A percentile compares a stretch with the other conserved stretches of the same genome.
phyloP scores from a whole-genome alignment of 2,329 filamentous ascomycete genomes.

The Claviceps pazoutovae region DNA sequence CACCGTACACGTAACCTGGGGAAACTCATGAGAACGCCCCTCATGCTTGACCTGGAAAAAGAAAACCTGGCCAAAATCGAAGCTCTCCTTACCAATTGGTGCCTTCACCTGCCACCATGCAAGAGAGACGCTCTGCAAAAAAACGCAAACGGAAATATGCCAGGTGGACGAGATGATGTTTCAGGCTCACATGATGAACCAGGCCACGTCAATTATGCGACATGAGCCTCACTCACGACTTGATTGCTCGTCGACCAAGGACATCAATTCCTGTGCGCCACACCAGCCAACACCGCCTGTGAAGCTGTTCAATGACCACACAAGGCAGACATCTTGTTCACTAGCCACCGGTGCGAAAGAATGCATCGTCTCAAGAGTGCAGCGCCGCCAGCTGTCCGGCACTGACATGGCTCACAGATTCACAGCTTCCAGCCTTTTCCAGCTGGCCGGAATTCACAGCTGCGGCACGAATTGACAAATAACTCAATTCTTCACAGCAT shows the following conservation, averaged over 20 bases:
- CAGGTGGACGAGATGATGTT: constrained; percentile 77
- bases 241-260: constrained; percentile 43
- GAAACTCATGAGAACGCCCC: constrained; percentile 50
- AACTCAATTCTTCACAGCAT: neutral
- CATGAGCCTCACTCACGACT: constrained; percentile 70
- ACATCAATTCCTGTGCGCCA: constrained; percentile 53
- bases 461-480: neutral
- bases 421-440: no score
- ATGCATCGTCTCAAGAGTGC: no score
- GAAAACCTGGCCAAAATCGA: constrained; percentile 38
- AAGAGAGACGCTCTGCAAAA: constrained; percentile 58
- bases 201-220: constrained; percentile 55
- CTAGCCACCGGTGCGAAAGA: no score
- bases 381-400: no score
- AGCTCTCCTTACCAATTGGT: constrained; percentile 54
- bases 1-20: constrained; percentile 65
- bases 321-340: constrained; percentile 38
- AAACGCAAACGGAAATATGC: constrained; percentile 35
- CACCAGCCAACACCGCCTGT: constrained; percentile 36
- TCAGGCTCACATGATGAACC: constrained; percentile 70
- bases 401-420: no score
- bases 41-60: constrained; percentile 37
- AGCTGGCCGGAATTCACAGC: no score
- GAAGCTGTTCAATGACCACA: constrained; percentile 50
- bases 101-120: constrained; percentile 57